These are phyloP conservation scores for Sarocladiaceae sp. DNA, from an alignment of 2,329 filamentous ascomycete genomes.

Conservation along the genomic window DNA sequence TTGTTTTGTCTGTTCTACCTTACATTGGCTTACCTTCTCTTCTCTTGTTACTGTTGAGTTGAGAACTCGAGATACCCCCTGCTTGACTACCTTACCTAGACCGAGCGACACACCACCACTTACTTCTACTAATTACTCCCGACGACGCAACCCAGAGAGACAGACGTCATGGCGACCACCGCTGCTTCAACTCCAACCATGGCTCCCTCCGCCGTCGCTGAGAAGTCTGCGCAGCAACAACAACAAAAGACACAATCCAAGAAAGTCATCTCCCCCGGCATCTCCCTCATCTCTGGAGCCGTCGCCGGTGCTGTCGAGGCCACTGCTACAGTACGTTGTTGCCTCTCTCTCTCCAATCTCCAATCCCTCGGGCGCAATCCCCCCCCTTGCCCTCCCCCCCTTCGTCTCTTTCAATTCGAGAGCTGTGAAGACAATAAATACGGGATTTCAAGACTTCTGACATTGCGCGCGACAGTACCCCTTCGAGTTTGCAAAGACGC, in stretches of 20 bases:
- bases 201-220: not conserved
- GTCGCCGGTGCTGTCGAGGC: constrained; percentile 48
- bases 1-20: too few species aligned
- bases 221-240: constrained; percentile 5
- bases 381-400: too few species aligned
- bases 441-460: too few species aligned
- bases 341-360: not conserved
- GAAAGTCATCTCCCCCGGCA: constrained; percentile 22
- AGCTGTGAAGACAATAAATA: too few species aligned
- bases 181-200: not conserved
- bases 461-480: constrained; percentile 42
- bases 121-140: not conserved
- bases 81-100: too few species aligned
- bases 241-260: constrained; percentile 3
- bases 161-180: constrained; percentile 1
- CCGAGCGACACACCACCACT: too few species aligned
- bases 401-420: too few species aligned
- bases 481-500: constrained; percentile 62
- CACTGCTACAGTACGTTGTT: constrained; percentile 33
- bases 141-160: not conserved
- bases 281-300: constrained; percentile 44
- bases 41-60: too few species aligned
- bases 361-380: too few species aligned
- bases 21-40: too few species aligned
- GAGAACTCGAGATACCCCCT: too few species aligned